phyloP scores from a whole-genome alignment of 148 eudicot genomes.

The Diospyros lotus region DNA sequence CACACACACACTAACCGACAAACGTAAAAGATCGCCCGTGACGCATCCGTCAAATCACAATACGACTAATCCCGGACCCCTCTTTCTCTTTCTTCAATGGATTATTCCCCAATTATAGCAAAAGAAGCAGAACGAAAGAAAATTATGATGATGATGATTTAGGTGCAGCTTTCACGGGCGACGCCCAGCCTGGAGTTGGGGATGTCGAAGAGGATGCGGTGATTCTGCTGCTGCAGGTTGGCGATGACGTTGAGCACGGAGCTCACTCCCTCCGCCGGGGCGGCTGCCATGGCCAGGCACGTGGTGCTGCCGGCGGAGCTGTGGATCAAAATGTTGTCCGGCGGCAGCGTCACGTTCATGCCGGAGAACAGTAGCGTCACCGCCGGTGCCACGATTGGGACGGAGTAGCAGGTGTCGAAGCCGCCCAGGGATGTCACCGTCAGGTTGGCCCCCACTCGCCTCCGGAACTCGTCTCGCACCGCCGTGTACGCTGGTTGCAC shows the following conservation, averaged over 20 bases:
- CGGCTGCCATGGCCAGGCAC: conserved; percentile 76
- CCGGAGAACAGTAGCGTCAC: conserved; percentile 67
- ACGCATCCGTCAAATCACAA: too few species aligned
- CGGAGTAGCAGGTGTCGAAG: conserved; percentile 77
- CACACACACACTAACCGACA: too few species aligned
- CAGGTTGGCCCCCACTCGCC: conserved; percentile 37
- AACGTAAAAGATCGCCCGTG: too few species aligned
- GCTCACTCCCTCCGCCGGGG: conserved; percentile 31
- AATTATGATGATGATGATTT: not conserved
- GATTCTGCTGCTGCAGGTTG: conserved; percentile 86
- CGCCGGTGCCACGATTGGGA: conserved; percentile 46
- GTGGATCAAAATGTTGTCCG: conserved; percentile 70
- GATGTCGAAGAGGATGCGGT: conserved; percentile 55
- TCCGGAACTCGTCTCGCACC: conserved; percentile 60
- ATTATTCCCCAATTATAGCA: too few species aligned
- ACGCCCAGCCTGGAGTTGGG: conserved; percentile 74
- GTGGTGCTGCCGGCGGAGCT: conserved; percentile 49
- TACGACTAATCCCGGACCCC: too few species aligned
- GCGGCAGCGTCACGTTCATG: conserved; percentile 53
- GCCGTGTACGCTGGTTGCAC: conserved; percentile 54
- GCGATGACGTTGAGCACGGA: conserved; percentile 72
- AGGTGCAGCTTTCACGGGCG: conserved; percentile 59
- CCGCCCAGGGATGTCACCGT: conserved; percentile 65
- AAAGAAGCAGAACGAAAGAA: not conserved
- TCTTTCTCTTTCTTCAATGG: too few species aligned